These are phyloP conservation scores for Mucor circinelloides DNA, from an alignment of 371 early-diverging fungal species.

Conservation along the genomic window DNA sequence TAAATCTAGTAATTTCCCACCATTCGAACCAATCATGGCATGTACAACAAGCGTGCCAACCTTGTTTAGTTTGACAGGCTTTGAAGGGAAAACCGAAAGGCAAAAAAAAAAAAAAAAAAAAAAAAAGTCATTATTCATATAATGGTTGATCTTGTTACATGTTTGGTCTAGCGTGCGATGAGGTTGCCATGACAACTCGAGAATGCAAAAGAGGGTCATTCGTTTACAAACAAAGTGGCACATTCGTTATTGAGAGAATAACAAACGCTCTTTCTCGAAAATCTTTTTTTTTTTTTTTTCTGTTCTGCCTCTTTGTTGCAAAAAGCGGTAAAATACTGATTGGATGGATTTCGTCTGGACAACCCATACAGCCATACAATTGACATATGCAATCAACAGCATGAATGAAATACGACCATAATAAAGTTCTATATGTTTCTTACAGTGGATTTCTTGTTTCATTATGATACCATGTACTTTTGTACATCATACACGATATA, in stretches of 20 bases:
- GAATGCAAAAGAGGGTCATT: not conserved
- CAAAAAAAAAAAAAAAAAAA: not conserved
- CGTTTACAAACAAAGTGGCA: not conserved
- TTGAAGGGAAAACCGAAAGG: not conserved
- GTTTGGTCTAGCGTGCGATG: not conserved
- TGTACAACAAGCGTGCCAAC: conserved; percentile 7
- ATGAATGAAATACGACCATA: not conserved
- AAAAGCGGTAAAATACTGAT: not conserved
- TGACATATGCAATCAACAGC: not conserved
- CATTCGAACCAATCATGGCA: conserved; percentile 23
- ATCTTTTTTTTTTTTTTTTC: not conserved
- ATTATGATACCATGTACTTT: not conserved
- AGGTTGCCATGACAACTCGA: not conserved
- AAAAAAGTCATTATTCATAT: not conserved
- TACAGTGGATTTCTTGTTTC: not conserved
- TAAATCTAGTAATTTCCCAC: conserved; percentile 20
- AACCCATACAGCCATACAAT: not conserved
- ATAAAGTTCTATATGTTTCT: not conserved
- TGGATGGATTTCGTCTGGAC: not conserved
- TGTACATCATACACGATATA: not conserved
- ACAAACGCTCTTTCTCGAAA: not conserved
- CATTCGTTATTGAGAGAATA: not conserved
- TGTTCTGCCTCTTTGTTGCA: not conserved
- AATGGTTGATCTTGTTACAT: not conserved
- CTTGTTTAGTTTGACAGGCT: conserved; percentile 16